Base-by-base conservation (phyloP, 2,329 filamentous ascomycete genomes). In the Orbilia quercus region DNA sequence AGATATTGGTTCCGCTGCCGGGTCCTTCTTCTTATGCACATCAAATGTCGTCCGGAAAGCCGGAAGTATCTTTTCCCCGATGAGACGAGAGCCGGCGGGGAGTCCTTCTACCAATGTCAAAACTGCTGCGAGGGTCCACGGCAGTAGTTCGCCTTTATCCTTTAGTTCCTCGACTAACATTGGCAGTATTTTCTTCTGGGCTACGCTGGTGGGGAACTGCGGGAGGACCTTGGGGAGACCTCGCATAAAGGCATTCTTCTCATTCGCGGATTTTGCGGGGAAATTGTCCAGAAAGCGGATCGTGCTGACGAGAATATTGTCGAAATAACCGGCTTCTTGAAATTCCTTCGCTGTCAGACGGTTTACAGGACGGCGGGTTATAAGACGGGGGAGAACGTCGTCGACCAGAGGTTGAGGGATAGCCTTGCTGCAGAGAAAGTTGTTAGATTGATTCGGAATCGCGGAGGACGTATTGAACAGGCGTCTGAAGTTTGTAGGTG, bases 241-340 rank as follows among this genome's bases (percentile, higher is more conserved):
- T 62, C 92, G 88, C 85, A 99, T 87, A 80, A 99, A 99, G 67
- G 92, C 89, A 5, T 90, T 86, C 80, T 99, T 99, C 79, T 99
- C 95, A 75, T 88, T 91, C 0, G 91, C 86, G 0, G 92, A 96
- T 82, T 99, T 99, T 34, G 91, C 91, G 0, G 95, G 94, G 70
- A 99, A 87, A 0, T 89, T 87, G 77, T 99, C 95, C 23, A 99
- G 83, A 79, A 99, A 99, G 11, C 95, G 91, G 75, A 99, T 96
- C 0, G 95, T 97, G 0, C 93, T 96, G 20, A 99, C 92, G 2
- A 99, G 84, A 48, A 98, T 91, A 78, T 98, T 99, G 81, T 99
- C 92, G 79, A 99, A 99, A 80, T 96, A 99, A 76, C 91, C 89
- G 78, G 92, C 96, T 80, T 97, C 88, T 79, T 99, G 95, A 77